Conservation (phyloP, 805 yeast genomes). For the Debaryomyces prosopidis region DNA sequence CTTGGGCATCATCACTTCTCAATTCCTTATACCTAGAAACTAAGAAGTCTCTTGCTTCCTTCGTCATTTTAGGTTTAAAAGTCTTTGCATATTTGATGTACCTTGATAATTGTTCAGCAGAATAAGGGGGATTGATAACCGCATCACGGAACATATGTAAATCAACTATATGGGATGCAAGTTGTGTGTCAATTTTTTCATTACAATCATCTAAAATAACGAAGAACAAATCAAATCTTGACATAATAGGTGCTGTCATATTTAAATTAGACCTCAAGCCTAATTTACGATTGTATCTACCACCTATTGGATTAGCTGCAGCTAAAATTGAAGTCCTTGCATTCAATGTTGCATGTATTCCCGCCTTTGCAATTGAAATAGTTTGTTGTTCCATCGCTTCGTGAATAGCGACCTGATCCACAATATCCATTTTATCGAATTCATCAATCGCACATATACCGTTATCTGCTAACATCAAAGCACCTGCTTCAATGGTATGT, state of each 20-base stretch:
- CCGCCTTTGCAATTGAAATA: constrained; percentile 97
- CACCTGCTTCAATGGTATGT: constrained; percentile 97
- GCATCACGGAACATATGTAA: constrained; percentile 88
- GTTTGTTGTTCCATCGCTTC: constrained; percentile 99
- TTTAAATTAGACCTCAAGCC: constrained; percentile 83
- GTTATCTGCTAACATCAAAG: constrained; percentile 96
- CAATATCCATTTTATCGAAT: constrained; percentile 94
- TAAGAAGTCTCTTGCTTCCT: constrained; percentile 73
- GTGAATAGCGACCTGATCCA: constrained; percentile 97
- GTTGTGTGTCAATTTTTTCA: constrained; percentile 82
- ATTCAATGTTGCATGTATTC: constrained; percentile 95
- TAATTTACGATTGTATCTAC: constrained; percentile 85
- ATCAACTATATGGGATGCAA: constrained; percentile 91
- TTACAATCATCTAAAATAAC: constrained; percentile 94
- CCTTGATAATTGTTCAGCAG: constrained; percentile 83
- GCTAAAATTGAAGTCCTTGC: constrained; percentile 96
- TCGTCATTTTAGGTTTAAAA: constrained; percentile 85
- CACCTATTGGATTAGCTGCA: constrained; percentile 99
- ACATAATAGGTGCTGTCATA: constrained; percentile 99
- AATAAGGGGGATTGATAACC: constrained; percentile 86
- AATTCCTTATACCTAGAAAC: constrained; percentile 82
- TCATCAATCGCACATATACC: constrained; percentile 99
- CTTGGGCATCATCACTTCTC: constrained; percentile 88
- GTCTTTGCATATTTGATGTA: constrained; percentile 91
- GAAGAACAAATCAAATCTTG: constrained; percentile 93